Base-by-base conservation (phyloP, 345 rosid species). In the Salix suchowensis region DNA sequence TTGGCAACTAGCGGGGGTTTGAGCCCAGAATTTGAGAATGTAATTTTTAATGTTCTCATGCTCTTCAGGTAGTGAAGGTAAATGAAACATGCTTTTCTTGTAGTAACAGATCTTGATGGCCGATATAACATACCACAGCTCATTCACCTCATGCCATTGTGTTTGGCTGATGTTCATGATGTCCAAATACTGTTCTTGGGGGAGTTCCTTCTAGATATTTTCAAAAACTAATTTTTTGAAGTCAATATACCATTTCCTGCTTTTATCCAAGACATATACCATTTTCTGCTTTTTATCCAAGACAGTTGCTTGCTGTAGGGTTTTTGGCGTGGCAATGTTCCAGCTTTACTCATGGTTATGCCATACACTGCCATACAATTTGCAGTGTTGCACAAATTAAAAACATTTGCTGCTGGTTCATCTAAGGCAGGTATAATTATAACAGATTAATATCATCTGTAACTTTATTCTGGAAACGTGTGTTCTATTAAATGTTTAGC, bases 291-390 rank as follows among this genome's bases (percentile, higher is more conserved):
- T 16, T 75, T 71, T 62, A 72, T 67, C 74, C 67, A 76, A 74
- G 71, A 39, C 68, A 62, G 55, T 60, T 78, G n/a, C 62, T 82
- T 84, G 64, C 76, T 48, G 80, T 85, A 96, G 99, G 99, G 99
- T 7, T 96, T 96, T 83, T 96, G 98, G 99, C 98, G 98, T 74
- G 99, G 99, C 36, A 96, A 93, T 86, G 96, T 91, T 81, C 99
- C 99, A 9, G 99, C 99, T 75, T 86, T 96, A 76, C 97, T 96
- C 40, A 93, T 96, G 98, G 97, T 88, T 78, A 88, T 96, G 94
- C 98, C 99, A n/a, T 96, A 93, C 67, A 85, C 96, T 69, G 90
- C 99, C 72, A 93, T 96, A 84, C 99, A 96, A 80, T 96, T 96
- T 88, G 76, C 91, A 15, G 94, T 96, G 3, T 73, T 96, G 61